These are phyloP conservation scores for Claviceps africana DNA, from an alignment of 2,329 filamentous ascomycete genomes.

Conservation along the genomic window DNA sequence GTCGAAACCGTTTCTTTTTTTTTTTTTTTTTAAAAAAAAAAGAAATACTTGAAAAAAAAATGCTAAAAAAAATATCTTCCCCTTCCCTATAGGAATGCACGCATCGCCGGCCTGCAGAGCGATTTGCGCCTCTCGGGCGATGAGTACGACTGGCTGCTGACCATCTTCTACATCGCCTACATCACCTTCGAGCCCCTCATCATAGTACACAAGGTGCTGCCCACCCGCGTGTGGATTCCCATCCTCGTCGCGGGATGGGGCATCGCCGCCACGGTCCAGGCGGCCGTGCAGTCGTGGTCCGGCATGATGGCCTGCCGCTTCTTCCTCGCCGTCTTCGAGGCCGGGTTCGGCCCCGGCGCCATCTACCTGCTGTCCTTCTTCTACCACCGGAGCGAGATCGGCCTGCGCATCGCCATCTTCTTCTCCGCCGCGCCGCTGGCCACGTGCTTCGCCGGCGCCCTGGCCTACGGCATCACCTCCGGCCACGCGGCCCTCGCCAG, in stretches of 20 bases:
- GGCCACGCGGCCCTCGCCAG: conserved; percentile 39
- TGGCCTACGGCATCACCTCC: conserved; percentile 51
- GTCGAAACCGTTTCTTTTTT: too few species aligned
- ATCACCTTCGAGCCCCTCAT: conserved; percentile 9
- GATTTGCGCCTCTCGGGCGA: conserved; percentile 10
- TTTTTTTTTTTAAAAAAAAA: too few species aligned
- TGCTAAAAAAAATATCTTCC: neutral
- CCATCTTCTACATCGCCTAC: conserved; percentile 12
- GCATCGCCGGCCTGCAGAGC: conserved; percentile 10
- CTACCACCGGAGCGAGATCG: conserved; percentile 21
- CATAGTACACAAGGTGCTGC: conserved; percentile 6
- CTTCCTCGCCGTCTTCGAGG: conserved; percentile 21
- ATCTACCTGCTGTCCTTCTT: conserved; percentile 22
- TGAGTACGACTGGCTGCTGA: conserved; percentile 11
- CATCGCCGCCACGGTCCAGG: conserved; percentile 22
- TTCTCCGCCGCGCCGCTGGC: conserved; percentile 48
- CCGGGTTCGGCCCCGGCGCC: conserved; percentile 19
- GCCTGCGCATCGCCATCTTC: conserved; percentile 24
- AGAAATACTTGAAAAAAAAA: neutral
- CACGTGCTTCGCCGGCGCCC: conserved; percentile 51
- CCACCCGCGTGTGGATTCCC: conserved; percentile 3
- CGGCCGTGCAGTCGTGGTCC: conserved; percentile 30
- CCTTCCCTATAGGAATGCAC: conserved; percentile 12
- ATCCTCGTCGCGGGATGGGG: conserved; percentile 7
- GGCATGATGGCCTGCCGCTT: conserved; percentile 30